Conservation (phyloP, 805 yeast species). For the Pichia occidentalis region DNA sequence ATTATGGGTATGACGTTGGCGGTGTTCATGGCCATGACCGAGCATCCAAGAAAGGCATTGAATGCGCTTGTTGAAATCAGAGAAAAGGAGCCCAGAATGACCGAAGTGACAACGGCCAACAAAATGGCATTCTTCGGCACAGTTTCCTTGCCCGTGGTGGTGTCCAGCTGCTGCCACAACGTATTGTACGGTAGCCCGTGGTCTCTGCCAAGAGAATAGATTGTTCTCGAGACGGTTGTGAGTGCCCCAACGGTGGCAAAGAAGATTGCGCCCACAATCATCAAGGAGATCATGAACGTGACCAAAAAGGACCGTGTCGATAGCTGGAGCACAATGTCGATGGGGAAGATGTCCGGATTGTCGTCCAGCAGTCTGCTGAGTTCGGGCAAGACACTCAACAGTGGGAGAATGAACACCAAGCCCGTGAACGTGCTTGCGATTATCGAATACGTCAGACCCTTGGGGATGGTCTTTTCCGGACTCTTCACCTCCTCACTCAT, state of each 20-base stretch:
- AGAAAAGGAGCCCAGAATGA: conserved; percentile 55
- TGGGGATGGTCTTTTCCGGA: conserved; percentile 71
- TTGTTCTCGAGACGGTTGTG: conserved; percentile 78
- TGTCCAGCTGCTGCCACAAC: conserved; percentile 60
- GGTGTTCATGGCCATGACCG: conserved; percentile 66
- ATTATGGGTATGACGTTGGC: conserved; percentile 74
- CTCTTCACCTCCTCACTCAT: conserved; percentile 75
- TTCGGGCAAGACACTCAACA: conserved; percentile 67
- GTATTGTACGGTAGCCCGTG: conserved; percentile 66
- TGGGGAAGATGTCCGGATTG: conserved; percentile 69
- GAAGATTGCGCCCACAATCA: conserved; percentile 61
- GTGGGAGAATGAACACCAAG: conserved; percentile 62
- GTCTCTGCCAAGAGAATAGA: conserved; percentile 77
- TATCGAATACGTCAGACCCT: conserved; percentile 63
- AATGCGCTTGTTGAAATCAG: conserved; percentile 68
- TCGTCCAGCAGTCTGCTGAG: conserved; percentile 46
- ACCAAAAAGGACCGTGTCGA: conserved; percentile 64
- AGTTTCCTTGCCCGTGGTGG: conserved; percentile 42
- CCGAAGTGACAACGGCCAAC: conserved; percentile 56
- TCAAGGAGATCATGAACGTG: conserved; percentile 59
- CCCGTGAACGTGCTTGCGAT: conserved; percentile 63
- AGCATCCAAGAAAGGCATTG: conserved; percentile 78
- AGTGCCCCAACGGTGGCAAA: conserved; percentile 76
- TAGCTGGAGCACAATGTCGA: conserved; percentile 65
- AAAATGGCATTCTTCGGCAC: conserved; percentile 68